A percentile compares a stretch with the other conserved stretches of the same genome.
phyloP scores from a whole-genome alignment of 2,329 filamentous ascomycete species.

The Xylaria sp. region DNA sequence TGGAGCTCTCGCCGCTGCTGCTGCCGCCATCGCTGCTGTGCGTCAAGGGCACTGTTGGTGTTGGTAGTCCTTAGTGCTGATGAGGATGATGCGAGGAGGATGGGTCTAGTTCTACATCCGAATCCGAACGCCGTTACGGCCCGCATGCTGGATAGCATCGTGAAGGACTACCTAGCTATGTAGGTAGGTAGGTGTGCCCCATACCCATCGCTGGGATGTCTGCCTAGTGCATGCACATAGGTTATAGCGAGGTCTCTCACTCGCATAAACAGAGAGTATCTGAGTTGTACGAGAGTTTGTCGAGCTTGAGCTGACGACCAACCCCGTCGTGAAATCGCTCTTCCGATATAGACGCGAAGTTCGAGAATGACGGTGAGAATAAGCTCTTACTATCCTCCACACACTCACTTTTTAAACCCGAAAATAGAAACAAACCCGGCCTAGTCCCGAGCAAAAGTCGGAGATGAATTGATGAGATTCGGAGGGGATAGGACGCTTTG shows the following conservation, averaged over 20 bases:
- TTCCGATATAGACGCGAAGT: not conserved
- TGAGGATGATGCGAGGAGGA: not conserved
- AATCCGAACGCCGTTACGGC: not conserved
- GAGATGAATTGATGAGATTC: not conserved
- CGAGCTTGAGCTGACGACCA: too few relatives aligned
- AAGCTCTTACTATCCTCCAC: not conserved
- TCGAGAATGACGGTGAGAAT: not conserved
- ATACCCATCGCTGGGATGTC: conserved; percentile 9
- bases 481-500: not conserved
- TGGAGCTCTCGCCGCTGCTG: conserved; percentile 47
- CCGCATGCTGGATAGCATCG: conserved; percentile 34
- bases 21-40: not conserved
- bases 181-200: too few relatives aligned
- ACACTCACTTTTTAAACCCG: not conserved
- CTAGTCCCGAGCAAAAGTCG: conserved; percentile 2
- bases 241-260: too few relatives aligned
- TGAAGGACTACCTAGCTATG: conserved; percentile 8
- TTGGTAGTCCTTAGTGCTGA: not conserved
- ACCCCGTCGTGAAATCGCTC: not conserved
- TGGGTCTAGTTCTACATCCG: not conserved
- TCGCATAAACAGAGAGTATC: too few relatives aligned
- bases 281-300: too few relatives aligned
- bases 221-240: too few relatives aligned
- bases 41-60: not conserved
- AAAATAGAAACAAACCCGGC: not conserved